Base-by-base conservation (phyloP, 371 early-diverging fungal species). In the Blakeslea trispora region DNA sequence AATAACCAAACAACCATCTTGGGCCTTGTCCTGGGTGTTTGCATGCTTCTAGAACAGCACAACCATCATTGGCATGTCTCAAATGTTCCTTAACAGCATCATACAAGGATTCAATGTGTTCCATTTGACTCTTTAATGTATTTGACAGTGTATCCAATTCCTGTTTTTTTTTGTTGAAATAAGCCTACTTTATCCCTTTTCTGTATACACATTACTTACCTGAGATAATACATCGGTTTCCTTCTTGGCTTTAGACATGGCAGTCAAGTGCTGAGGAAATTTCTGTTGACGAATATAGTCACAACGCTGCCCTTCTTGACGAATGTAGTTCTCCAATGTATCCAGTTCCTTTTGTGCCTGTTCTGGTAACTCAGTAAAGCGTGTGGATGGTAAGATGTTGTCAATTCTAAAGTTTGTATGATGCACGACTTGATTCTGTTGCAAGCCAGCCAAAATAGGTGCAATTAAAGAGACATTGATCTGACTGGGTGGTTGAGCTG, bases 321-420 rank as follows among this genome's bases (percentile, higher is more conserved):
- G 69, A 17, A 78, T 65, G 50, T 72, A 73, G 32, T 63, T 62
- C 19, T 73, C 65, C 39, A 78, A 48, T 23, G 69, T 71, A 37
- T 75, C 75, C 19, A 78, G 54, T 46, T 78, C 75, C 39, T 56
- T 62, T 43, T 71, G 73, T 44, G 79, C 79, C 46, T 66, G 64
- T 41, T 75, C 75, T 9, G 79, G 79, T 15, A 78, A 35, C 53
- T 78, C 79, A 19, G 69, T 55, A 44, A 69, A 75, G 18, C 71
- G 66, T 13, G 75, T 78, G 2, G 57, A 54, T 7, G 62, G 58
- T 24, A 63, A 42, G 21, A 78, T 78, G 34, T 72, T 72, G 37
- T 78, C 79, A 37, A 71, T 75, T 45, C 71, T 57, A 57, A 78
- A 78, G 58, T 58, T 73, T 9, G 77, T 76, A 47, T 71, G 53